Percentiles rank a stretch among this genome's conserved stretches.
Conservation (phyloP, 192 early-diverging fungal species). For the Backusella luteola region DNA sequence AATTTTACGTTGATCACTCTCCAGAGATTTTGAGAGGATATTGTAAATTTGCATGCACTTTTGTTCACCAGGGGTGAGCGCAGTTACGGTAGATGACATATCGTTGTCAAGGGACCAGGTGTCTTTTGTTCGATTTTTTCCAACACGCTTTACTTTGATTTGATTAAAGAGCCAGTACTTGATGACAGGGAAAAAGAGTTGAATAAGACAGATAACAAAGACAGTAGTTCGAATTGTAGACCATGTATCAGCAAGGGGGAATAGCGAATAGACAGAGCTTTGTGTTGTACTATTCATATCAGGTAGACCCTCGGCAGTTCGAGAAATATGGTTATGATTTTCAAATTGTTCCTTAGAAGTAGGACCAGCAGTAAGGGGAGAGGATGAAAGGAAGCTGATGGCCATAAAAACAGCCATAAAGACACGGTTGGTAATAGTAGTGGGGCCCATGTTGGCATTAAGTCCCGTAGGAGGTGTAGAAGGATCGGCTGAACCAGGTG, state of each 20-base stretch:
- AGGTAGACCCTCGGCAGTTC: neutral
- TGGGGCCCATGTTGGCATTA: neutral
- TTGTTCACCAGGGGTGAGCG: conserved; percentile 8
- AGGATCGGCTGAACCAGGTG: conserved; percentile 8
- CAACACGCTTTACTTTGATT: conserved; percentile 12
- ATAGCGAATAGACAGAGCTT: neutral
- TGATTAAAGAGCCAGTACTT: conserved; percentile 5
- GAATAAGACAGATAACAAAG: conserved; percentile 10
- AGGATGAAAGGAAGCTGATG: conserved; percentile 45
- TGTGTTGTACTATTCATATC: neutral
- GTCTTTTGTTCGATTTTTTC: neutral
- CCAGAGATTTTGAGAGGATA: conserved; percentile 12
- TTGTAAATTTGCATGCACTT: conserved; percentile 15
- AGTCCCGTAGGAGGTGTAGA: conserved; percentile 23
- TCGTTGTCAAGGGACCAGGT: neutral
- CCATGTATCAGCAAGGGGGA: conserved; percentile 10
- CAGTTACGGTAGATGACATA: neutral
- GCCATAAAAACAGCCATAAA: conserved; percentile 61
- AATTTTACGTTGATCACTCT: neutral
- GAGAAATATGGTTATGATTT: conserved; percentile 24
- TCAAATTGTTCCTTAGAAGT: conserved; percentile 16
- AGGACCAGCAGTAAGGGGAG: conserved; percentile 25
- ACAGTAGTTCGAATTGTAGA: conserved; percentile 10
- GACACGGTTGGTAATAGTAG: conserved; percentile 28
- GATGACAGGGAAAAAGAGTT: conserved; percentile 17